phyloP scores from a whole-genome alignment of 2,329 filamentous ascomycete genomes.

The Xylariomycetidae sp. region DNA sequence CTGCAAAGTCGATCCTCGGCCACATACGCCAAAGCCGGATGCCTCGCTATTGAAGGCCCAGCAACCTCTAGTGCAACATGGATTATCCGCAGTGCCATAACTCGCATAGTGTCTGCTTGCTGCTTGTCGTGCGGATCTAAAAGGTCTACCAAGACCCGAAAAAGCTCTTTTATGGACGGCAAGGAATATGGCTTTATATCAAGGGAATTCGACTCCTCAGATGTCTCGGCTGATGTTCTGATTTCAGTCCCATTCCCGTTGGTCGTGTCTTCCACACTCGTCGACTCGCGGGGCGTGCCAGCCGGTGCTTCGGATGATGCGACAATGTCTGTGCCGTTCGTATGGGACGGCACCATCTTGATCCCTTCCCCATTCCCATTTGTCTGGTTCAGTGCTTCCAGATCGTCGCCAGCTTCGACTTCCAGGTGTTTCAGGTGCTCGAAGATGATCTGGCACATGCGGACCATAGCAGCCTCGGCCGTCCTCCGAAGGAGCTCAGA shows the following conservation, averaged over 20 bases:
- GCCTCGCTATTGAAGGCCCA: constrained; percentile 88
- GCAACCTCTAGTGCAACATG: constrained; percentile 96
- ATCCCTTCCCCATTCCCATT: constrained; percentile 68
- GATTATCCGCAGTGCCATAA: constrained; percentile 96
- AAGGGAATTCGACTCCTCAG: constrained; percentile 27
- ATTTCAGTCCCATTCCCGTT: constrained; percentile 19
- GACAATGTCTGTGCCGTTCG: constrained; percentile 59
- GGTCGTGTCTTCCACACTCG: constrained; percentile 36
- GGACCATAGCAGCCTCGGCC: constrained; percentile 94
- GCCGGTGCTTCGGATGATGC: constrained; percentile 42
- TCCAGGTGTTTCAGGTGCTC: constrained; percentile 85
- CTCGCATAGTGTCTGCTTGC: constrained; percentile 90
- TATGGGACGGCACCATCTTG: constrained; percentile 79
- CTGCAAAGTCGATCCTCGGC: constrained; percentile 92
- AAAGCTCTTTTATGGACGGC: constrained; percentile 89
- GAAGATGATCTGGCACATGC: constrained; percentile 99
- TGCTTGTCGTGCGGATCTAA: constrained; percentile 89
- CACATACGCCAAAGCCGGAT: constrained; percentile 79
- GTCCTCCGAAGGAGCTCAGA: constrained; percentile 87
- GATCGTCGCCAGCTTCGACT: constrained; percentile 64
- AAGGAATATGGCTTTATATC: constrained; percentile 85
- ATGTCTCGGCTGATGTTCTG: constrained; percentile 15
- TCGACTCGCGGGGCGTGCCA: constrained; percentile 35
- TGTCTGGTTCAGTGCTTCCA: constrained; percentile 57
- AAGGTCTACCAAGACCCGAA: constrained; percentile 88